Percentiles rank a stretch among this genome's conserved stretches.
Conservation (phyloP, 768 basidiomycete species). For the Phaeolepiota aurea region DNA sequence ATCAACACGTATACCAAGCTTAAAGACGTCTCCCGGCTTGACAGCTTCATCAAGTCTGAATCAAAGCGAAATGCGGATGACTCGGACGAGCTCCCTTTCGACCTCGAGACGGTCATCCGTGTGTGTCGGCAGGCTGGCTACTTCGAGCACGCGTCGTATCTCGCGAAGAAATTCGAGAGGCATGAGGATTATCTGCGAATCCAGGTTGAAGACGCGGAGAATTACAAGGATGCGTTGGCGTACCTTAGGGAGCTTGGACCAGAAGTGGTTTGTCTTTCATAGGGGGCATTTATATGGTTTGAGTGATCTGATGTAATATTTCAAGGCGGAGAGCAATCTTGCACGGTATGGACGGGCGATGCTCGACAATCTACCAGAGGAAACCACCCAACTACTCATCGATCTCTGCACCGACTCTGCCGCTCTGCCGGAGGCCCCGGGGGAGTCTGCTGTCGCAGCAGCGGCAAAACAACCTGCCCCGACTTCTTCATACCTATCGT, state of each 20-base stretch:
- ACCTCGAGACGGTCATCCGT: slow-evolving; percentile 92
- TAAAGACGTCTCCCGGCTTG: slow-evolving; percentile 81
- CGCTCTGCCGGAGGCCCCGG: slow-evolving; percentile 31
- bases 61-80: slow-evolving; percentile 44
- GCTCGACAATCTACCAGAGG: slow-evolving; percentile 73
- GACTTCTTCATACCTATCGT: slow-evolving; percentile 67
- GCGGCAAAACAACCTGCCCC: slow-evolving; percentile 18
- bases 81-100: slow-evolving; percentile 79
- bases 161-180: slow-evolving; percentile 84
- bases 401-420: slow-evolving; percentile 79
- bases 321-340: slow-evolving; percentile 77
- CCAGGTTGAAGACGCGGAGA: slow-evolving; percentile 86
- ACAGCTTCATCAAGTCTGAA: slow-evolving; percentile 89
- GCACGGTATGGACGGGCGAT: slow-evolving; percentile 85
- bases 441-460: slow-evolving; percentile 20
- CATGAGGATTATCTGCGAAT: slow-evolving; percentile 93
- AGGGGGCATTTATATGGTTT: too few relatives aligned
- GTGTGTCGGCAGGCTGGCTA: slow-evolving; percentile 96
- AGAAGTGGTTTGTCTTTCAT: slow-evolving; percentile 52
- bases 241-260: slow-evolving; percentile 78
- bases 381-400: slow-evolving; percentile 86
- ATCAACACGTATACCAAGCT: slow-evolving; percentile 98
- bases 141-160: slow-evolving; percentile 88
- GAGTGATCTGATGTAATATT: slow-evolving; percentile 1
- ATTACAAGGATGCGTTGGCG: slow-evolving; percentile 70